A percentile compares a stretch with the other conserved stretches of the same genome.
Conservation (phyloP, 768 basidiomycete species). For the Rhodotorula babjevae region DNA sequence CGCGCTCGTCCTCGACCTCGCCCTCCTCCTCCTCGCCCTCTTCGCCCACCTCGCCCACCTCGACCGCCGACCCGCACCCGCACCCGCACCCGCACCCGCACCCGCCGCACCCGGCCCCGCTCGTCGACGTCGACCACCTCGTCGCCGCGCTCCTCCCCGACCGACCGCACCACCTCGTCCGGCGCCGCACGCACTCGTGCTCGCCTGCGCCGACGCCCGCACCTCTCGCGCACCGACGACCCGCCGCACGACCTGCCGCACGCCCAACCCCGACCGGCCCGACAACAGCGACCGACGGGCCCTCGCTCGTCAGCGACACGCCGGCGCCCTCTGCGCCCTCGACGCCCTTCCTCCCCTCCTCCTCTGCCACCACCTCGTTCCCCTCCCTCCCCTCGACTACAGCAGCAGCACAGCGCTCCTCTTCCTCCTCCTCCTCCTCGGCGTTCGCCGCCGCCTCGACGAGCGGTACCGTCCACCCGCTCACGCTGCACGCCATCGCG, state of each 20-base stretch:
- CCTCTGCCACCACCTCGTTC: not conserved
- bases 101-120: too few species aligned
- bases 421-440: not conserved
- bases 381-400: not conserved
- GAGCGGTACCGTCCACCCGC: constrained; percentile 13
- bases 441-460: constrained; percentile 24
- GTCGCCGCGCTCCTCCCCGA: constrained; percentile 9
- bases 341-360: not conserved
- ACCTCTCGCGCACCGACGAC: not conserved
- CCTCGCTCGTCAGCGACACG: not conserved
- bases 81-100: too few species aligned
- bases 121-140: constrained; percentile 13
- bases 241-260: too few species aligned
- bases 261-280: not conserved
- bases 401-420: too few species aligned
- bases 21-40: too few species aligned
- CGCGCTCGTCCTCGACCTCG: not conserved
- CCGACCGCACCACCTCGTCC: not conserved
- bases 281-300: not conserved
- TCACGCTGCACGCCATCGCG: constrained; percentile 27
- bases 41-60: too few species aligned
- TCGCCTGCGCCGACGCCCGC: too few species aligned
- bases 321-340: not conserved
- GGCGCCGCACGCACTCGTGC: not conserved
- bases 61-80: too few species aligned